These are phyloP conservation scores for Capronia americana DNA, from an alignment of 2,329 filamentous ascomycete genomes.

Conservation along the genomic window DNA sequence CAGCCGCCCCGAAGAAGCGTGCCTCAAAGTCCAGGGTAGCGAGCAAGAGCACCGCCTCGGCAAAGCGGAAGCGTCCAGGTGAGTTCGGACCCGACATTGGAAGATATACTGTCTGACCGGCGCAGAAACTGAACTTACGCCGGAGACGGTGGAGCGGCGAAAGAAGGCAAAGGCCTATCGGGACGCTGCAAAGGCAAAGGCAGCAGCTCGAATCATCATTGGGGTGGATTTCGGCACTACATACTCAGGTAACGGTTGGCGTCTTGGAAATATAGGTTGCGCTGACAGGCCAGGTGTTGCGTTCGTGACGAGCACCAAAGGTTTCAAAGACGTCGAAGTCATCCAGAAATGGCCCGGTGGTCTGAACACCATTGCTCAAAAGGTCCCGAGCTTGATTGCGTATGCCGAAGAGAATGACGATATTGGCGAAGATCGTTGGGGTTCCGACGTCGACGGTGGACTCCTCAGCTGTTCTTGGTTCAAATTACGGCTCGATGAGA, in stretches of 20 bases:
- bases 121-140: background rate
- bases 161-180: background rate
- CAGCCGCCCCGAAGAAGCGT: background rate
- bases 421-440: conserved; percentile 8
- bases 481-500: conserved; percentile 13
- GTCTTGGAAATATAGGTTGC: background rate
- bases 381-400: conserved; percentile 10
- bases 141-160: background rate
- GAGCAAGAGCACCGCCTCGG: too few relatives aligned
- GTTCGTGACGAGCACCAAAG: background rate
- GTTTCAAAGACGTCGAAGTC: conserved; percentile 1
- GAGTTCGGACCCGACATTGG: too few relatives aligned
- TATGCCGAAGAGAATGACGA: conserved; percentile 13
- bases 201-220: background rate
- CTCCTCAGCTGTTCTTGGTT: background rate
- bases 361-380: background rate
- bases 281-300: background rate
- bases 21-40: background rate
- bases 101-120: background rate
- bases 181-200: background rate
- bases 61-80: background rate
- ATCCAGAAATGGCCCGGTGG: conserved; percentile 3
- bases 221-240: conserved; percentile 1
- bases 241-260: background rate
- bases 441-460: background rate